Evolutionary conservation across 78 protist genomes (phyloP).

Genomic region (Anaeramoeba flamelloides): DNA sequence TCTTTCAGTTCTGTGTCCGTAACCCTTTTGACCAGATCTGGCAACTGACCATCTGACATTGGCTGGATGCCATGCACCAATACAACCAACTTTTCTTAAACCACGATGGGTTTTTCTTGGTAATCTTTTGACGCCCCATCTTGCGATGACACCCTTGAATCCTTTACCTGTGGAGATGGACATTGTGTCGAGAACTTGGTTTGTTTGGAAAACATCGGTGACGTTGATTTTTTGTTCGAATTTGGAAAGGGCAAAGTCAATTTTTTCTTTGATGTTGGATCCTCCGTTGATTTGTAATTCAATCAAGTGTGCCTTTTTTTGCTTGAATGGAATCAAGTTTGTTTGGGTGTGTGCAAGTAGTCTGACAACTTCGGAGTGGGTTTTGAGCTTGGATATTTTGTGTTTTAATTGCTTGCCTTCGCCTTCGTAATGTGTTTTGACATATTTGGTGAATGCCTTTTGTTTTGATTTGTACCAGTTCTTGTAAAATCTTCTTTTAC

Average conservation of each 20-base stretch:
- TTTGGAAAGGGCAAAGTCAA: slow-evolving; percentile 63
- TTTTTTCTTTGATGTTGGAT: slow-evolving; percentile 75
- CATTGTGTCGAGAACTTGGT: slow-evolving; percentile 85
- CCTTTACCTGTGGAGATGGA: slow-evolving; percentile 98
- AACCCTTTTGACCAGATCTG: slow-evolving; percentile 99
- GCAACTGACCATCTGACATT: slow-evolving; percentile 89
- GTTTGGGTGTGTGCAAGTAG: slow-evolving; percentile 96
- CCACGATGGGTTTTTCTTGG: slow-evolving; percentile 99
- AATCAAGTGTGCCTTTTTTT: slow-evolving; percentile 95
- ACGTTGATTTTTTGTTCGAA: slow-evolving; percentile 87
- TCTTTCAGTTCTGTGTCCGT: slow-evolving; percentile 93
- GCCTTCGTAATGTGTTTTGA: slow-evolving; percentile 44
- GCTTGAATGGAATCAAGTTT: slow-evolving; percentile 46
- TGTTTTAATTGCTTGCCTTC: slow-evolving; percentile 40
- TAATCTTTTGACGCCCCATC: slow-evolving; percentile 89
- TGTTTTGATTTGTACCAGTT: slow-evolving; percentile 84
- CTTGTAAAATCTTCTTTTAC: slow-evolving; percentile 86
- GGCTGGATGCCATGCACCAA: slow-evolving; percentile 99
- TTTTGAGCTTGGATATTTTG: slow-evolving; percentile 65
- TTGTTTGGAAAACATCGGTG: slow-evolving; percentile 56
- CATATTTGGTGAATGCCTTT: slow-evolving; percentile 90
- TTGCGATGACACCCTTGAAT: slow-evolving; percentile 82
- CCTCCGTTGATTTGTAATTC: slow-evolving; percentile 99
- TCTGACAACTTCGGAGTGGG: slow-evolving; percentile 88
- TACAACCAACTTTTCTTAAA: slow-evolving; percentile 98